Conservation (phyloP, 805 yeast species). For the Myxozyma nipponensis region DNA sequence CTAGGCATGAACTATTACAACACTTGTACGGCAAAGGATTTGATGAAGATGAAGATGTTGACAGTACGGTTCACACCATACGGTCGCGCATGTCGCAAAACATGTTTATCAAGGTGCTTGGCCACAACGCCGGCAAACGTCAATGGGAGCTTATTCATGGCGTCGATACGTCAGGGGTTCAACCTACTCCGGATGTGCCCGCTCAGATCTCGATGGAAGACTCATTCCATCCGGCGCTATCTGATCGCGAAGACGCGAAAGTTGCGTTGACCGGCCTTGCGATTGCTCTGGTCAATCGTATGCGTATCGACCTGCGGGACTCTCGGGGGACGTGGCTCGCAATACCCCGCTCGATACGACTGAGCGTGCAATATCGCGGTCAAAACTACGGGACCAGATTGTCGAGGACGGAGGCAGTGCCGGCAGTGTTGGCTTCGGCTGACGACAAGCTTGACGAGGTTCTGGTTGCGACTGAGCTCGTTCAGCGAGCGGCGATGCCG, state of each 20-base stretch:
- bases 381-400: constrained; percentile 1
- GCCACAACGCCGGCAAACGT: constrained; percentile 1
- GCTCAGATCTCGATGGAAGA: constrained; percentile 14
- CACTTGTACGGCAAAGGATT: neutral
- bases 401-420: constrained; percentile 4
- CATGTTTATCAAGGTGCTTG: neutral
- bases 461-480: neutral
- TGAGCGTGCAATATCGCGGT: neutral
- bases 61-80: constrained; percentile 1
- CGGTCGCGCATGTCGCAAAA: neutral
- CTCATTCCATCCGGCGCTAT: neutral
- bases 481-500: constrained; percentile 4
- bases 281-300: constrained; percentile 1
- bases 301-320: constrained; percentile 5
- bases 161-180: constrained; percentile 2
- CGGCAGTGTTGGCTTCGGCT: constrained; percentile 1
- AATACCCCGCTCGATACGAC: constrained; percentile 3
- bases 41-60: neutral
- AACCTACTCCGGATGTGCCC: constrained; percentile 6
- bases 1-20: neutral
- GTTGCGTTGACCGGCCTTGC: neutral
- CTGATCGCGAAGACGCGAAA: neutral
- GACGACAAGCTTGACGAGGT: neutral
- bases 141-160: constrained; percentile 14
- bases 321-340: constrained; percentile 3